Evolutionary conservation across 108 stramenopile species (phyloP).

Genomic region (Conticribra guillardii): DNA sequence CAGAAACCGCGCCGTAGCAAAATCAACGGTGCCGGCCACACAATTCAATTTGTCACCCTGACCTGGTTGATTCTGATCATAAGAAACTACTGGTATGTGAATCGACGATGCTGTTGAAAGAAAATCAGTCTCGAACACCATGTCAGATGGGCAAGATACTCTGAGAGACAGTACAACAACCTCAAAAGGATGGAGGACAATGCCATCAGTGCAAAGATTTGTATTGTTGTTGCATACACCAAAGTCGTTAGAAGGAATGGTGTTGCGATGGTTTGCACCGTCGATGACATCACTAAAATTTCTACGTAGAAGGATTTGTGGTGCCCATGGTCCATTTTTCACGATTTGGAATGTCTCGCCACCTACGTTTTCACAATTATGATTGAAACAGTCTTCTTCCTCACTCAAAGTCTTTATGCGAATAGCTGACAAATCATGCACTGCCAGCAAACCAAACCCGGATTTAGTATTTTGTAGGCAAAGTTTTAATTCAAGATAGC

Average conservation of each 20-base stretch:
- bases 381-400: slow-evolving; percentile 20
- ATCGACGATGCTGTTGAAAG: slow-evolving; percentile 44
- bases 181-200: slow-evolving; percentile 43
- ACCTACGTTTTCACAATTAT: slow-evolving; percentile 25
- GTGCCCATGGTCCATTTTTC: slow-evolving; percentile 40
- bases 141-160: slow-evolving; percentile 33
- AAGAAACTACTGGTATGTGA: slow-evolving; percentile 26
- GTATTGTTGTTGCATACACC: background rate
- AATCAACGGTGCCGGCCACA: background rate
- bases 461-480: slow-evolving; percentile 49
- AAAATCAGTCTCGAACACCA: slow-evolving; percentile 39
- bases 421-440: slow-evolving; percentile 23
- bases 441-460: slow-evolving; percentile 19
- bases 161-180: slow-evolving; percentile 35
- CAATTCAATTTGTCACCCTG: background rate
- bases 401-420: slow-evolving; percentile 28
- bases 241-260: background rate
- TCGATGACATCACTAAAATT: slow-evolving; percentile 1
- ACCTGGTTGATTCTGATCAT: background rate
- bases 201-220: background rate
- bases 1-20: slow-evolving; percentile 30
- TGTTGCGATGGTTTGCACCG: background rate
- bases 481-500: slow-evolving; percentile 38
- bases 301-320: slow-evolving; percentile 22
- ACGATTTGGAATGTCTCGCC: slow-evolving; percentile 23